phyloP scores from a whole-genome alignment of 2,329 filamentous ascomycete genomes.

The Pseudogymnoascus sp. region DNA sequence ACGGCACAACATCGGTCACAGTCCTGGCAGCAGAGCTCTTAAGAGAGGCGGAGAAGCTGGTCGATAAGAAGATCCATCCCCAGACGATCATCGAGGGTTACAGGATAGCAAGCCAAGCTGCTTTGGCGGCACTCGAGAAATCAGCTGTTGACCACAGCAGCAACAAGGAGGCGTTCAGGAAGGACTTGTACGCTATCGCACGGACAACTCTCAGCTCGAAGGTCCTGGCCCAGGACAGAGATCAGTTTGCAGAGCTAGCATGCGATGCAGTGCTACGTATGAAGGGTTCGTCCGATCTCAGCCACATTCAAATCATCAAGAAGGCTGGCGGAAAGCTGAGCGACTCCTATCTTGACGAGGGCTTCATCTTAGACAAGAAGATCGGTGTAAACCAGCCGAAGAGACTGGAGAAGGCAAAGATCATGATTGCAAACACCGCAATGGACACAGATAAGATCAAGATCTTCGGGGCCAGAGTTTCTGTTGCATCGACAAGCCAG shows the following conservation, averaged over 20 bases:
- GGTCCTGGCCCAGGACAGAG: slow-evolving; percentile 86
- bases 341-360: slow-evolving; percentile 95
- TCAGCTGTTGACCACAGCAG: slow-evolving; percentile 85
- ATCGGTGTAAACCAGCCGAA: slow-evolving; percentile 99
- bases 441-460: slow-evolving; percentile 99
- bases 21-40: slow-evolving; percentile 92
- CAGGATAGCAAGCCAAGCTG: slow-evolving; percentile 89
- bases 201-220: slow-evolving; percentile 96
- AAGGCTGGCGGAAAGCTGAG: slow-evolving; percentile 96
- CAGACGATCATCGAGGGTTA: slow-evolving; percentile 99
- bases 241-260: slow-evolving; percentile 84
- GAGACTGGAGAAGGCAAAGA: slow-evolving; percentile 95
- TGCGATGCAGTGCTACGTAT: slow-evolving; percentile 87
- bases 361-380: slow-evolving; percentile 98
- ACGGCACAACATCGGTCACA: slow-evolving; percentile 96
- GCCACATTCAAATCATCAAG: slow-evolving; percentile 99
- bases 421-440: slow-evolving; percentile 91
- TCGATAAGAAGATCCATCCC: slow-evolving; percentile 97
- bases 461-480: slow-evolving; percentile 95
- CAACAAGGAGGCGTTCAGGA: slow-evolving; percentile 74
- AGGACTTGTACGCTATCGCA: slow-evolving; percentile 84
- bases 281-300: slow-evolving; percentile 85
- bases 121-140: slow-evolving; percentile 74
- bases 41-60: slow-evolving; percentile 91
- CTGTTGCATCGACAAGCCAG: slow-evolving; percentile 93